Base-by-base conservation (phyloP, 805 yeast genomes). In the Lachancea waltii region DNA sequence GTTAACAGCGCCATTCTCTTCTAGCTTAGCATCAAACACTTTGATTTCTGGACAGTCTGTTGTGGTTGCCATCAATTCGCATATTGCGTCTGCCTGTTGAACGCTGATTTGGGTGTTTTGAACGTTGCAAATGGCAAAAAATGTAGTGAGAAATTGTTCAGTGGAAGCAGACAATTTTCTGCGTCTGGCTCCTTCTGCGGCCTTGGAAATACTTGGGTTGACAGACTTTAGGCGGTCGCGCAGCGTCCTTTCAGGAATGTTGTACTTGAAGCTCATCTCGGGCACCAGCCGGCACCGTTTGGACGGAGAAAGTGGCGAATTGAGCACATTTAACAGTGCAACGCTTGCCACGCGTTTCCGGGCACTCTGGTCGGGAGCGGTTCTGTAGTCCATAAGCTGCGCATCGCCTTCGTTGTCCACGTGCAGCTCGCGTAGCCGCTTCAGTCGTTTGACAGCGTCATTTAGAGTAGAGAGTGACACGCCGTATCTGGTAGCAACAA, bases 331-430 rank as follows among this genome's bases (percentile, higher is more conserved):
- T n/a, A 37, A 27, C 7, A 37, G 36, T 7, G 41, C 41, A 4
- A 37, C 41, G 21, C 36, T 37, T n/a, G 41, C 41, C 7, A 37
- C 41, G 20, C 41, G n/a, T 17, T 37, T 37, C 17, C 36, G 35
- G 8, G 36, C 14, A 4, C n/a, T 11, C 22, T 17, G 30, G 19
- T 37, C 36, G 3, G 41, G 22, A 3, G 41, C 30, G 11, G 27
- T 15, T 21, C 30, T 37, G 27, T 37, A 37, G 29, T 37, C 33
- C 32, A 26, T 14, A n/a, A 27, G 5, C 7, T 27, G 35, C 14
- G 27, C 36, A 4, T 28, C 31, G 5, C 28, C 30, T 14, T 32
- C 41, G 15, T 17, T 28, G 5, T 23, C 30, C n/a, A 27, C 41
- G 15, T 17, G 19, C 26, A 36, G 7, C 21, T 32, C 41, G 17